phyloP scores from a whole-genome alignment of 1,284 basidiomycete genomes.

The Erythrobasidium hasegawianum region DNA sequence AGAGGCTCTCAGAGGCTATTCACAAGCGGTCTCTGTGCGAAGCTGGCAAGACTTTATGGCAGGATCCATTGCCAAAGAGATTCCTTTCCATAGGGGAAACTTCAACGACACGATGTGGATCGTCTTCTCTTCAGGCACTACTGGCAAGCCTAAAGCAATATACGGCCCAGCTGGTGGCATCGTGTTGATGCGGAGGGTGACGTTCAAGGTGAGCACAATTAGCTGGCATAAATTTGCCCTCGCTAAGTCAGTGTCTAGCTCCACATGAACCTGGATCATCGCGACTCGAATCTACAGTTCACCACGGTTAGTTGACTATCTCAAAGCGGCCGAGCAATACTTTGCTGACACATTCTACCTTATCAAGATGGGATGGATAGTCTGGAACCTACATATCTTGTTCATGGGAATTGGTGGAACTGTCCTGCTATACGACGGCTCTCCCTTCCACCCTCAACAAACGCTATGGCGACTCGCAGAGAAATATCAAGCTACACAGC shows the following conservation, averaged over 20 bases:
- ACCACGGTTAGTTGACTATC: slow-evolving; percentile 40
- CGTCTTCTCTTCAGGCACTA: slow-evolving; percentile 49
- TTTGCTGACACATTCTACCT: not conserved
- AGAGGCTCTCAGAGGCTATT: slow-evolving; percentile 35
- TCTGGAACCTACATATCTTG: slow-evolving; percentile 46
- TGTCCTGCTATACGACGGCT: slow-evolving; percentile 47
- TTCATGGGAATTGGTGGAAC: slow-evolving; percentile 43
- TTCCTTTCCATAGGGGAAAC: slow-evolving; percentile 41
- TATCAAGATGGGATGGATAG: slow-evolving; percentile 46
- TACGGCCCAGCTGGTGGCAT: slow-evolving; percentile 23
- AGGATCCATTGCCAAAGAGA: slow-evolving; percentile 37
- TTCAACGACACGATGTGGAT: slow-evolving; percentile 47
- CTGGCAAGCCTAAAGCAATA: slow-evolving; percentile 51
- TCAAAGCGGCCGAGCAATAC: not conserved
- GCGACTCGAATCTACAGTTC: slow-evolving; percentile 46
- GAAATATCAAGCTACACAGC: slow-evolving; percentile 44
- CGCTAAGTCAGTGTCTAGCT: too few relatives aligned
- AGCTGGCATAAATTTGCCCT: slow-evolving; percentile 36
- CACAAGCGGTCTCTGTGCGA: slow-evolving; percentile 28
- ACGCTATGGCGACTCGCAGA: slow-evolving; percentile 43
- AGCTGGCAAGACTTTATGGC: slow-evolving; percentile 37
- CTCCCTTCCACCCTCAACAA: slow-evolving; percentile 46
- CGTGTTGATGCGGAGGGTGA: slow-evolving; percentile 37
- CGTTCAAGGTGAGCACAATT: too few relatives aligned
- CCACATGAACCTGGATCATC: slow-evolving; percentile 40